Base-by-base conservation (phyloP, 23 red algal genomes). In the Pyropia yezoensis region DNA sequence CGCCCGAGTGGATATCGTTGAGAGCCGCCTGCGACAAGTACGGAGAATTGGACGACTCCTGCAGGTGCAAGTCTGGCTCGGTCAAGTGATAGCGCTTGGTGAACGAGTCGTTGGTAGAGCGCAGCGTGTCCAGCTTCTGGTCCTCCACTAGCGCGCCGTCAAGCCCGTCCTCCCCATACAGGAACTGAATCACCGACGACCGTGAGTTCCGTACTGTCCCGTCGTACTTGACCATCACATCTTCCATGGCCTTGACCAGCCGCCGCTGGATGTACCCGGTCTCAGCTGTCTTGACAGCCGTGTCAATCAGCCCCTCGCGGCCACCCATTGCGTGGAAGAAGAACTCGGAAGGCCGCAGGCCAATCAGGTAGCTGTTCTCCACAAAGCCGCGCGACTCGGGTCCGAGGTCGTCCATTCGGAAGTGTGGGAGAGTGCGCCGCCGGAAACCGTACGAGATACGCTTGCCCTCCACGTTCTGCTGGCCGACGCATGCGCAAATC, bases 261-360 rank as follows among this genome's bases (percentile, higher is more conserved):
- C 94, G 74, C 17, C 94, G 68, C 60, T 98, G 94, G 75, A 98
- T 98, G 59, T 98, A 98, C 30, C 94, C 94, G 39, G 94, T 98
- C 53, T 98, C 94, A 34, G 94, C 87, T 11, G 94, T 98, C 56
- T 98, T 98, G 49, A 97, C 94, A 19, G 94, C 94, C 39, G 94
- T 98, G 71, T 98, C 94, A 65, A 98, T 98, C n/a, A 98, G 78
- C 49, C 94, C 94, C 64, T 98, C 94, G 30, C 94, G 81, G 0
- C 94, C 94, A 62, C 94, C 88, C 94, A 97, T 98, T 8, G 94
- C 94, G 33, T 98, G 94, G 71, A 98, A 90, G 77, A 98, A 98
- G 63, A 98, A 86, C 71, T 98, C 94, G 24, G 85, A 75, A 2
- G 94, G 86, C 5, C 86, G 87, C 34, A 97, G 68, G 3, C 94